Evolutionary conservation across 805 yeast genomes (phyloP), one percentile per base, ranked within the genome.

Genomic region (Yamadazyma laniorum): DNA sequence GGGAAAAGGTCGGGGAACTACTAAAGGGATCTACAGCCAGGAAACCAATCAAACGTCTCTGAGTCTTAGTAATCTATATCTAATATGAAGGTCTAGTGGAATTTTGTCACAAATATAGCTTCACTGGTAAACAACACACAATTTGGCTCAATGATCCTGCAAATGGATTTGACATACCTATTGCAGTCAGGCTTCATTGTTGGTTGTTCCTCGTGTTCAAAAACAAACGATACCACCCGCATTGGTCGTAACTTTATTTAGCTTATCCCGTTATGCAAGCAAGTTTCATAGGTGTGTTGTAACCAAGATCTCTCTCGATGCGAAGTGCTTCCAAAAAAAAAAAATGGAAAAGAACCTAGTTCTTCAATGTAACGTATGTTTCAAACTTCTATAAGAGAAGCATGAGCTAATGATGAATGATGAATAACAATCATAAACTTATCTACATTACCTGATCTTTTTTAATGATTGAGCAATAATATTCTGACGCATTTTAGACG

Each of bases 391-490:
- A 21, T 21, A 7, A 7, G 23, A 21, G 9, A 9, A 21, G 23
- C 6, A 6, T 7, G 6, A 27, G 12, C 17, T 27, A 9, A 18
- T 23, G 15, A 18, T 16, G 17, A n/a, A 36, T 37, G 35, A 37
- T 37, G 35, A 37, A 11, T 25, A n/a, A 30, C 15, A 7, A 25
- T 28, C 5, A 11, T 14, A 31, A 37, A 30, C 35, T 36, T 36
- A 36, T 36, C 39, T 36, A 36, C 39, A 36, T 36, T 36, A 36
- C 34, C 21, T 36, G 39, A 36, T 15, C 5, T 23, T 25, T 25
- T 21, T 21, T 21, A n/a, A 31, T 23, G 23, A 30, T 18, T 30
- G 23, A 30, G 15, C 14, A 6, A 14, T 8, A 30, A 22, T 17
- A 13, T 30, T 30, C 34, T 30, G 34, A 30, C 25, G 13, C 11